Conservation (phyloP, 345 rosid species). For the Arabidopsis arenosa region DNA sequence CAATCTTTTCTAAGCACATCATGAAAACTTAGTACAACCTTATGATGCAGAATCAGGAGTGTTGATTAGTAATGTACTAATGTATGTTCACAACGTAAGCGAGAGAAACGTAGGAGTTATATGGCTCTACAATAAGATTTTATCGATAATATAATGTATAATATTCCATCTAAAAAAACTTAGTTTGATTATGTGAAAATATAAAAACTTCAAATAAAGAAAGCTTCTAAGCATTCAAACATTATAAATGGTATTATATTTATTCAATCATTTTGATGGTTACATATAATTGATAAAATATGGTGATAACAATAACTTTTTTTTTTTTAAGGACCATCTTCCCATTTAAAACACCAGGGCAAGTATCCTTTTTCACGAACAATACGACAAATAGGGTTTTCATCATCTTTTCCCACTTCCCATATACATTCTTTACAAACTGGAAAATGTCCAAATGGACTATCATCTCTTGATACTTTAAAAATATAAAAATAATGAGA, state of each 20-base stretch:
- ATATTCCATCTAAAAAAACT: not conserved
- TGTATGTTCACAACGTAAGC: too few relatives aligned
- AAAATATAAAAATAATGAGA: slow-evolving; percentile 22
- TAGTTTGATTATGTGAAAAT: not conserved
- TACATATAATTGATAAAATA: not conserved
- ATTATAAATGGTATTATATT: not conserved
- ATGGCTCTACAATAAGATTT: not conserved
- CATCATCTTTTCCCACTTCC: too few relatives aligned
- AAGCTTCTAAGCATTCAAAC: not conserved
- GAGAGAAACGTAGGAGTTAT: not conserved
- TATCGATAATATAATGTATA: not conserved
- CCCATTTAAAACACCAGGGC: too few relatives aligned
- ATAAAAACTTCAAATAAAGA: not conserved
- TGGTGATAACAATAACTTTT: not conserved
- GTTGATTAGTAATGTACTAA: too few relatives aligned
- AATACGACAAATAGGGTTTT: too few relatives aligned
- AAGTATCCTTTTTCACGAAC: too few relatives aligned
- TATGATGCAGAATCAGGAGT: too few relatives aligned
- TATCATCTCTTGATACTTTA: slow-evolving; percentile 25
- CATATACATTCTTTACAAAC: slow-evolving; percentile 11
- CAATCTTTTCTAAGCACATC: too few relatives aligned
- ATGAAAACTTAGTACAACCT: too few relatives aligned
- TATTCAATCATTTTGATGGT: not conserved
- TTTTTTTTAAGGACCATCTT: too few relatives aligned
- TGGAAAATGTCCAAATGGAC: not conserved